Base-by-base conservation (phyloP, 257 asterid species). In the Lycium ferocissimum region DNA sequence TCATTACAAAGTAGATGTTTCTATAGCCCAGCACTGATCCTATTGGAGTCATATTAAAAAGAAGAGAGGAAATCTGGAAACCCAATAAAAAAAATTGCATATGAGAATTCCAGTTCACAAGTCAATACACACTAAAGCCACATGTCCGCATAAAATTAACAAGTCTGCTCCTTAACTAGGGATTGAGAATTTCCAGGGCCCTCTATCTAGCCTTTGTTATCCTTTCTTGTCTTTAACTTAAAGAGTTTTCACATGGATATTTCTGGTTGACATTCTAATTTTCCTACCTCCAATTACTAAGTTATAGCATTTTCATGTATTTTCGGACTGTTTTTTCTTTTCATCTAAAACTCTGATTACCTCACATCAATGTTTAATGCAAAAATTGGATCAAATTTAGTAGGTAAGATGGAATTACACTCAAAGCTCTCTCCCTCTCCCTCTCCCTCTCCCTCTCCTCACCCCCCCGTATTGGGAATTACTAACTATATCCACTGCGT, bases 161-260 rank as follows among this genome's bases (percentile, higher is more conserved):
- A 49, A 49, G 81, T 75, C 62, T 22, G 0, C 35, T 75, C 62
- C 10, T 75, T 75, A 18, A 17, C 65, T 58, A 75, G 81, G 59
- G 62, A 75, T 49, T 49, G 61, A 71, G 81, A 75, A 20, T 11
- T 49, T 75, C 43, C 81, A 75, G 62, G 62, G 62, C 81, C 8
- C 81, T 49, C 56, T 75, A 75, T 75, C 81, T 56, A 22, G 81
- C 62, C 22, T 75, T 49, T 75, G 20, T 49, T 20, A 75, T 75
- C 38, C 45, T 49, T 57, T 75, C 80, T 56, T 15, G 4, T 49
- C 45, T 22, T 26, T 26, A 26, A 26, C 33, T 26, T 26, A 26
- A 66, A 66, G n/a, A 66, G 13, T 33, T 40, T 40, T 66, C 47
- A 13, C 75, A 66, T 66, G 47, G 35, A 35, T 47, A 66, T 66